phyloP scores from a whole-genome alignment of 371 early-diverging fungal species.

The Apophysomyces sp. region DNA sequence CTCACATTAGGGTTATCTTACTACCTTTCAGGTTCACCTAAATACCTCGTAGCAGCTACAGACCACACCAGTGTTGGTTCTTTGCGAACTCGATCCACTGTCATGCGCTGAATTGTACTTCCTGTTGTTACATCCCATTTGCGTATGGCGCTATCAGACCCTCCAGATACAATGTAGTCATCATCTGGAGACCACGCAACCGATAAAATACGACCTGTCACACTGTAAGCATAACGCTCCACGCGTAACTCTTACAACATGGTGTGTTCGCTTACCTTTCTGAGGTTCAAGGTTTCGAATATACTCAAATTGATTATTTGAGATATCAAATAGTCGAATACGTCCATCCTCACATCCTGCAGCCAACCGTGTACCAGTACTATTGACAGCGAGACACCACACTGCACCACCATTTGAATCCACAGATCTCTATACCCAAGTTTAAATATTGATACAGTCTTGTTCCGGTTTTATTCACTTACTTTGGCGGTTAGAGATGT shows the following conservation, averaged over 20 bases:
- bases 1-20: background rate
- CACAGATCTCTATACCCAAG: conserved; percentile 29
- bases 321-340: conserved; percentile 83
- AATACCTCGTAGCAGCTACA: conserved; percentile 49
- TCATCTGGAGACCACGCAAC: conserved; percentile 83
- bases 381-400: conserved; percentile 90
- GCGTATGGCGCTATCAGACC: conserved; percentile 79
- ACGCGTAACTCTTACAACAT: background rate
- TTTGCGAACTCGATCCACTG: conserved; percentile 60
- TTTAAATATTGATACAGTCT: background rate
- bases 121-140: conserved; percentile 71
- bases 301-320: conserved; percentile 68
- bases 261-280: conserved; percentile 36
- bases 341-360: conserved; percentile 94
- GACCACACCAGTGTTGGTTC: conserved; percentile 69
- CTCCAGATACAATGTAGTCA: conserved; percentile 76
- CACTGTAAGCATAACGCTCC: background rate
- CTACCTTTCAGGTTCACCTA: background rate
- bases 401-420: conserved; percentile 92
- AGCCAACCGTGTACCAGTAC: conserved; percentile 74
- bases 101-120: conserved; percentile 65
- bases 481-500: conserved; percentile 69
- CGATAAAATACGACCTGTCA: conserved; percentile 71
- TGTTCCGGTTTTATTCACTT: conserved; percentile 9
- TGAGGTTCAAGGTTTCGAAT: conserved; percentile 71